phyloP scores from a whole-genome alignment of 306 rosid genomes.

The Crataegus laevigata region DNA sequence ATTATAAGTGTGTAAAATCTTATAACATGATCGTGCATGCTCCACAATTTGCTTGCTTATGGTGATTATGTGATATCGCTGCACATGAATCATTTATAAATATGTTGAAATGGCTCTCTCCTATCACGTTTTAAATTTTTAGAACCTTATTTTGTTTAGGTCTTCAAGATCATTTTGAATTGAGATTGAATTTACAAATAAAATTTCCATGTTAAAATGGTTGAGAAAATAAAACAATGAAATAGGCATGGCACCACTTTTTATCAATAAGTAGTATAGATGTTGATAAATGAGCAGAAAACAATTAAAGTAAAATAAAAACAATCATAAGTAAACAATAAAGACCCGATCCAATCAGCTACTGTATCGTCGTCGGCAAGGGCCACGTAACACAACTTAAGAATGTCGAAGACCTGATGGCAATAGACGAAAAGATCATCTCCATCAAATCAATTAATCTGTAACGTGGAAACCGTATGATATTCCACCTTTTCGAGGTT shows the following conservation, averaged over 20 bases:
- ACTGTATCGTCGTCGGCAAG: not conserved
- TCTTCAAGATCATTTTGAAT: too few species aligned
- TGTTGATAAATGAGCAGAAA: not conserved
- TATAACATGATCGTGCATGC: not conserved
- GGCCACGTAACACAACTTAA: not conserved
- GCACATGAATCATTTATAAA: not conserved
- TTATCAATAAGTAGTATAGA: too few species aligned
- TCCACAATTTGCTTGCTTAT: not conserved
- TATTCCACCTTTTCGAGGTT: slow-evolving; percentile 17
- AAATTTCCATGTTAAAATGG: too few species aligned
- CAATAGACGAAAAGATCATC: not conserved
- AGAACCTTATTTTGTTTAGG: too few species aligned
- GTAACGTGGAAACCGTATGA: not conserved
- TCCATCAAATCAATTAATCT: not conserved
- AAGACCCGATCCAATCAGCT: not conserved
- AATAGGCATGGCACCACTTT: too few species aligned
- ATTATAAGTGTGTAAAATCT: not conserved
- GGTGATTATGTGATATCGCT: not conserved
- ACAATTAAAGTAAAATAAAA: not conserved
- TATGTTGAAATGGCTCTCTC: not conserved
- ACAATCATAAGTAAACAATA: not conserved
- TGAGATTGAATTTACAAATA: too few species aligned
- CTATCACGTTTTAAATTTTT: too few species aligned
- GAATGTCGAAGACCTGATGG: not conserved
- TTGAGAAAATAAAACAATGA: too few species aligned